Evolutionary conservation across 169 alveolate genomes (phyloP).

Genomic region (Eimeria zaria): DNA sequence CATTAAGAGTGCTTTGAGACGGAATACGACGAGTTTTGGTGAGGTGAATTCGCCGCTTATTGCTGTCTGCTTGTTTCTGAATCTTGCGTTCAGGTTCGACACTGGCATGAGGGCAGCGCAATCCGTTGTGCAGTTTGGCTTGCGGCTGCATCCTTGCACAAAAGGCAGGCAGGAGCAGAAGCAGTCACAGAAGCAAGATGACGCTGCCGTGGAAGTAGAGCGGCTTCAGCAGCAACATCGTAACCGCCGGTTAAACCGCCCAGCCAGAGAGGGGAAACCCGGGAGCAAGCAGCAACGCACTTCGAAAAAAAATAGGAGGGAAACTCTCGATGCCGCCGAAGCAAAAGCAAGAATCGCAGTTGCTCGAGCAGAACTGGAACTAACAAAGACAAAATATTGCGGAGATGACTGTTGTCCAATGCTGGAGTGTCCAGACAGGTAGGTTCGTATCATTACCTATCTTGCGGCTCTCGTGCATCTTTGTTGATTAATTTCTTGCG

Average conservation of each 20-base stretch:
- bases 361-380: slow-evolving; percentile 59
- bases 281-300: slow-evolving; percentile 51
- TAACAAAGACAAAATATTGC: slow-evolving; percentile 48
- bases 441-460: not conserved
- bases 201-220: not conserved
- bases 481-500: not conserved
- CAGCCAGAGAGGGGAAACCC: not conserved
- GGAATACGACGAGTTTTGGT: not conserved
- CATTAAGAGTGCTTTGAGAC: not conserved
- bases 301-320: not conserved
- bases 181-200: slow-evolving; percentile 23
- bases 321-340: slow-evolving; percentile 27
- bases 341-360: slow-evolving; percentile 53
- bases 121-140: slow-evolving; percentile 76
- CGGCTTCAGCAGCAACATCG: slow-evolving; percentile 73
- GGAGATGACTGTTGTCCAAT: slow-evolving; percentile 59
- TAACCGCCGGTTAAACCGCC: slow-evolving; percentile 45
- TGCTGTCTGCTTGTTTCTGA: not conserved
- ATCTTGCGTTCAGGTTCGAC: slow-evolving; percentile 32
- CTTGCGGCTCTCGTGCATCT: not conserved
- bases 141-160: slow-evolving; percentile 73
- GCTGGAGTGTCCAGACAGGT: slow-evolving; percentile 63
- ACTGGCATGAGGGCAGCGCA: slow-evolving; percentile 81
- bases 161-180: slow-evolving; percentile 27
- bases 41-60: not conserved